phyloP scores from a whole-genome alignment of 169 alveolate species.

The Theileria luwenshuni region DNA sequence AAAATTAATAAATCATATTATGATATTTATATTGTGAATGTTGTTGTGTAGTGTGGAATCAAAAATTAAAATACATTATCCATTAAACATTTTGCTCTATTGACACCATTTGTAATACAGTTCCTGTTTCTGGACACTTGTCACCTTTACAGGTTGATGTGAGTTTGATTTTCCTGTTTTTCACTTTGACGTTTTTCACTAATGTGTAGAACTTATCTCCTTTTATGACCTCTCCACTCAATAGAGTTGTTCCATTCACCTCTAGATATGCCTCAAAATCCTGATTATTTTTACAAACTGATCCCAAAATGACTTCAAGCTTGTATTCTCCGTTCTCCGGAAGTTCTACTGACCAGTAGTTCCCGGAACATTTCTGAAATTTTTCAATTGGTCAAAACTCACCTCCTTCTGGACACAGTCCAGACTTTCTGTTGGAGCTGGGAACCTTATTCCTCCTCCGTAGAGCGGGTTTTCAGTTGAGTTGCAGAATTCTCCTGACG shows the following conservation, averaged over 20 bases:
- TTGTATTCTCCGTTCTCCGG: slow-evolving; percentile 60
- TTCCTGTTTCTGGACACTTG: slow-evolving; percentile 30
- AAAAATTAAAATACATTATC: background rate
- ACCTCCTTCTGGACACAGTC: slow-evolving; percentile 55
- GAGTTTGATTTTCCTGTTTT: slow-evolving; percentile 45
- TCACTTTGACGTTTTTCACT: slow-evolving; percentile 61
- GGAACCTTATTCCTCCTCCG: slow-evolving; percentile 57
- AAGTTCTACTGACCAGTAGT: slow-evolving; percentile 67
- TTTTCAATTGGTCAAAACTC: slow-evolving; percentile 7
- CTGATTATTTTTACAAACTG: slow-evolving; percentile 18
- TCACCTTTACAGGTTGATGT: slow-evolving; percentile 58
- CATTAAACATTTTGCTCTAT: slow-evolving; percentile 8
- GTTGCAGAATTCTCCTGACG: slow-evolving; percentile 17
- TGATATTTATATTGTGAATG: background rate
- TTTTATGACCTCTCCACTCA: slow-evolving; percentile 31
- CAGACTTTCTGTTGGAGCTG: slow-evolving; percentile 48
- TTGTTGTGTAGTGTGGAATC: background rate
- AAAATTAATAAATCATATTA: background rate
- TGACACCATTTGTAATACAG: slow-evolving; percentile 38
- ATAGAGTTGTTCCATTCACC: slow-evolving; percentile 48
- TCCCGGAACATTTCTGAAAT: slow-evolving; percentile 49
- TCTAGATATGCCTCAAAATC: slow-evolving; percentile 37
- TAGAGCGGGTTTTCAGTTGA: slow-evolving; percentile 21
- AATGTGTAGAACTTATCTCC: slow-evolving; percentile 46
- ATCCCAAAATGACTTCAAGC: slow-evolving; percentile 59